These are phyloP conservation scores for Saccharum spontaneum DNA, from an alignment of 176 grass and related monocot species.

Conservation along the genomic window DNA sequence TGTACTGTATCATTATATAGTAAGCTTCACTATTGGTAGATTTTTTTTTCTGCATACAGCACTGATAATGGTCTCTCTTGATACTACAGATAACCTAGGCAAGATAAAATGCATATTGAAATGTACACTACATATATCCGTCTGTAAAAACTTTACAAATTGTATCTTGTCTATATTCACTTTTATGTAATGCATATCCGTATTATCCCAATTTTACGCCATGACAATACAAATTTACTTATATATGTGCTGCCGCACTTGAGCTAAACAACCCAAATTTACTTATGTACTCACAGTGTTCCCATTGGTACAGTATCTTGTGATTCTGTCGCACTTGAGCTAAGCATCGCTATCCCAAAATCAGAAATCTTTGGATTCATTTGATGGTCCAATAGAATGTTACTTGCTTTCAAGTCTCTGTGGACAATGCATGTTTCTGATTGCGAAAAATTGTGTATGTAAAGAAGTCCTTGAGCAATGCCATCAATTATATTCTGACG, in stretches of 20 bases:
- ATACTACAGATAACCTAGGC: neutral
- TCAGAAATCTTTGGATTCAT: conserved; percentile 76
- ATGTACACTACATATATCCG: neutral
- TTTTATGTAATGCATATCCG: neutral
- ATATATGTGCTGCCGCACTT: neutral
- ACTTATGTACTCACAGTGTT: conserved; percentile 42
- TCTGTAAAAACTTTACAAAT: neutral
- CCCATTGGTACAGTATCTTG: conserved; percentile 37
- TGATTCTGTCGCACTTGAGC: conserved; percentile 21
- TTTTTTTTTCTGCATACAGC: neutral
- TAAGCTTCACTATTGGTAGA: neutral
- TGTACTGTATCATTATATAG: no score
- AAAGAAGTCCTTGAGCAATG: conserved; percentile 58
- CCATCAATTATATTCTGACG: conserved; percentile 47
- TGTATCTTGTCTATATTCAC: neutral
- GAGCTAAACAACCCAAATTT: neutral
- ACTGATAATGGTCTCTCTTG: neutral
- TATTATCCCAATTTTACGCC: neutral
- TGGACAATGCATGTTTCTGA: conserved; percentile 42
- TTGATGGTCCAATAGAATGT: conserved; percentile 44
- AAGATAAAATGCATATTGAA: neutral
- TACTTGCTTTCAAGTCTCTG: conserved; percentile 39
- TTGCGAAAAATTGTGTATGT: conserved; percentile 48
- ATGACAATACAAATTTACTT: neutral
- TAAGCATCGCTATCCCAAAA: conserved; percentile 60